Percentiles rank a stretch among this genome's conserved stretches.
These are phyloP conservation scores for Gastrolobium villosum DNA, from an alignment of 306 rosid species.

Conservation along the genomic window DNA sequence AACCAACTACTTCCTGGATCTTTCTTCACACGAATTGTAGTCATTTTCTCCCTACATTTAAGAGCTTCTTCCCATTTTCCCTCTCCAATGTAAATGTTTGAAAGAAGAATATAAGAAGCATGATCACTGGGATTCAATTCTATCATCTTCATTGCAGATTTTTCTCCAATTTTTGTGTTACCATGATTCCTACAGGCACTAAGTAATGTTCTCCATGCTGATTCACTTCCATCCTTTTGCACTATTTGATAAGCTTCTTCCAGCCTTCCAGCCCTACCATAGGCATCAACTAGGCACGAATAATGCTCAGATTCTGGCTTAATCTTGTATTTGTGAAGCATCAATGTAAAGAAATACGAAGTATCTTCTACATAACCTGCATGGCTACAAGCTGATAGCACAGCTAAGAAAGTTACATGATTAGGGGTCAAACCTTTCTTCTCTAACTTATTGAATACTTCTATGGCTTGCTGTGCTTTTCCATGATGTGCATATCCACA, in stretches of 20 bases:
- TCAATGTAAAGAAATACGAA: constrained; percentile 49
- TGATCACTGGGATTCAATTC: constrained; percentile 62
- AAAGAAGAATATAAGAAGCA: constrained; percentile 63
- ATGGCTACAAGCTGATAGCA: constrained; percentile 63
- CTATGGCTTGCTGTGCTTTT: constrained; percentile 55
- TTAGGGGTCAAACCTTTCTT: constrained; percentile 53
- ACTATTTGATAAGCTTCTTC: constrained; percentile 66
- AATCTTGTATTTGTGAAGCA: constrained; percentile 52
- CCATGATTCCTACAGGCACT: constrained; percentile 64
- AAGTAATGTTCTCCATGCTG: constrained; percentile 65
- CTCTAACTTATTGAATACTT: constrained; percentile 52
- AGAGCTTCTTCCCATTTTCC: constrained; percentile 71
- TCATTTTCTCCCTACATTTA: constrained; percentile 60
- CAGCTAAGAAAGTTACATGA: constrained; percentile 56
- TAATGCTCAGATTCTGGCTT: constrained; percentile 64
- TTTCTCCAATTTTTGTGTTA: constrained; percentile 61
- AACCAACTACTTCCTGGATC: constrained; percentile 63
- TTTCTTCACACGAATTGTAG: constrained; percentile 51
- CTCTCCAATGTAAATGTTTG: constrained; percentile 55
- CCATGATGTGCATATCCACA: constrained; percentile 68
- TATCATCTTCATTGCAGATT: constrained; percentile 52
- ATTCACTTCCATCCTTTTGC: constrained; percentile 60
- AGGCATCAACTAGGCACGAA: constrained; percentile 63
- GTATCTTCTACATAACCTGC: constrained; percentile 51
- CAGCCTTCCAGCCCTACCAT: constrained; percentile 63